These are phyloP conservation scores for Reticulascus tulasneorum DNA, from an alignment of 2,329 filamentous ascomycete genomes.

Conservation along the genomic window DNA sequence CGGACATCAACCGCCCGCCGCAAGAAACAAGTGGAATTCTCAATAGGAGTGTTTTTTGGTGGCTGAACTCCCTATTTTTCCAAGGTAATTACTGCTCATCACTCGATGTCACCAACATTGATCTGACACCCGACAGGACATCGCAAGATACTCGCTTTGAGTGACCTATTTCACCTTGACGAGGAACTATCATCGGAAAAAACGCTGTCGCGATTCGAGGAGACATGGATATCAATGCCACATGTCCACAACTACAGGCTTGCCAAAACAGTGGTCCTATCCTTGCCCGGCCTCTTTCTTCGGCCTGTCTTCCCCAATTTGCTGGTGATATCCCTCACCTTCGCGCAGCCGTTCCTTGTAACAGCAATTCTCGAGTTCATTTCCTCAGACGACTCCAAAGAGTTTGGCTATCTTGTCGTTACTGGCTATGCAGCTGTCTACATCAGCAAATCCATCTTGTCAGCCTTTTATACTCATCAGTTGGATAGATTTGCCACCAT, in stretches of 20 bases:
- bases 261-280: not conserved
- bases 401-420: conserved; percentile 17
- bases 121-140: too few species aligned
- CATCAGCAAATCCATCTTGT: conserved; percentile 1
- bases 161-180: conserved; percentile 12
- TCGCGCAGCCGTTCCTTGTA: conserved; percentile 12
- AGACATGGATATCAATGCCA: conserved; percentile 1
- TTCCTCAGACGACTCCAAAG: conserved; percentile 1
- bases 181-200: conserved; percentile 8
- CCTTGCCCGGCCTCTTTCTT: not conserved
- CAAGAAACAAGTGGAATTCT: conserved; percentile 29
- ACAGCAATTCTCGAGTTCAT: conserved; percentile 7
- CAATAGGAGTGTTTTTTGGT: conserved; percentile 29
- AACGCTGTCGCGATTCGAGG: not conserved
- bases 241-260: not conserved
- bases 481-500: conserved; percentile 17
- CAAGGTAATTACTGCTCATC: too few species aligned
- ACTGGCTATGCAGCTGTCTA: conserved; percentile 2
- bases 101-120: too few species aligned
- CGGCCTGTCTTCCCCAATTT: conserved; percentile 2
- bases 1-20: conserved; percentile 32
- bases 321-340: conserved; percentile 7
- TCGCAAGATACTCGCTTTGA: conserved; percentile 21
- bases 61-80: conserved; percentile 27
- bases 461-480: conserved; percentile 12